Base-by-base conservation (phyloP, 2,329 filamentous ascomycete genomes). In the Aspergillus udagawae region DNA sequence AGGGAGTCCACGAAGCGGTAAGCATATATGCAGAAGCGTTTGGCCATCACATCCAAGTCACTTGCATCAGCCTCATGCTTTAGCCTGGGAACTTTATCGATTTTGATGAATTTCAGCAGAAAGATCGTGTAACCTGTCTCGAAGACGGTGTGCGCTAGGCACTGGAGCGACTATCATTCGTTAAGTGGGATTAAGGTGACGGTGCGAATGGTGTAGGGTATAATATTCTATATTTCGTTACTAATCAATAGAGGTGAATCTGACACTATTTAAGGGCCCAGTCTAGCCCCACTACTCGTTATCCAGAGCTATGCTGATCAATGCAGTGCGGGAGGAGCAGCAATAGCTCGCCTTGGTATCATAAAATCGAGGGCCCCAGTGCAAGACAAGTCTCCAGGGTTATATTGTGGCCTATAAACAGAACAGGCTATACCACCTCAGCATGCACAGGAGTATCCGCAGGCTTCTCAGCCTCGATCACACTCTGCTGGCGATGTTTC, bases 401-500 rank as follows among this genome's bases (percentile, higher is more conserved):
- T 32, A 32, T 32, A 9, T 28, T 7, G 6, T 2, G 27, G 27
- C 12, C 12, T 12, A 14, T 4, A 32, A 12, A 14, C 3, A 38
- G 1, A 35, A 12, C 32, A 6, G 14, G 5, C 23, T 57, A 63
- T 23, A 59, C 61, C 12, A 52, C 52, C 53, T 65, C 63, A 23
- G 57, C 32, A 44, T 65, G 63, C 49, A n/a, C 49, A 10, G 38
- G 32, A 8, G 56, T 48, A 29, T 60, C 54, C 8, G 25, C 57
- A 0, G 32, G 50, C n/a, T 62, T 59, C 23, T 61, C 63, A 3
- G 8, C 20, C 20, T 61, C 58, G 2, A 12, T 58, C 28, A 59
- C 53, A 38, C 60, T 64, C 49, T 54, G n/a, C 52, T 61, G 58
- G 20, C 62, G 55, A 3, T 67, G 64, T 4, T 60, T 64, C 48